These are phyloP conservation scores for Lentinula raphanica DNA, from an alignment of 768 basidiomycete genomes.

Conservation along the genomic window DNA sequence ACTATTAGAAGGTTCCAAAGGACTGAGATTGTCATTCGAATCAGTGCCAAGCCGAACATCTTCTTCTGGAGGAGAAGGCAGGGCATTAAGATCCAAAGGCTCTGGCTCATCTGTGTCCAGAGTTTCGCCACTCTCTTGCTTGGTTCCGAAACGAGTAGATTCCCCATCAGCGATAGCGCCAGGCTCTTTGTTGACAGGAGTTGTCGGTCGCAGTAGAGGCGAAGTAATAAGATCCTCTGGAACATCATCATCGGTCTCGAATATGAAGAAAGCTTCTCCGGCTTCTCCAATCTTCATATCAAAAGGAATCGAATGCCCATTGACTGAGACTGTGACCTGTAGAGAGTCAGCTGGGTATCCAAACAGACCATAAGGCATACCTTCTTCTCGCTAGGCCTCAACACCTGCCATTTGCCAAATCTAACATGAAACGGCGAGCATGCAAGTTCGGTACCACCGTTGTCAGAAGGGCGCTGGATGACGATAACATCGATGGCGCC, in stretches of 20 bases:
- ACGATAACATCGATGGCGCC: slow-evolving; percentile 99
- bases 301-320: slow-evolving; percentile 83
- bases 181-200: slow-evolving; percentile 22
- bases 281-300: slow-evolving; percentile 99
- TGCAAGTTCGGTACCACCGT: slow-evolving; percentile 63
- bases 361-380: slow-evolving; percentile 28
- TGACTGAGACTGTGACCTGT: slow-evolving; percentile 86
- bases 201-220: slow-evolving; percentile 74
- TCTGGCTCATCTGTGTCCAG: slow-evolving; percentile 56
- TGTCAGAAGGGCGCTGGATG: slow-evolving; percentile 64
- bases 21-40: background rate
- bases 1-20: background rate
- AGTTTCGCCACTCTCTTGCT: slow-evolving; percentile 20
- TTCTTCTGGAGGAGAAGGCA: slow-evolving; percentile 17
- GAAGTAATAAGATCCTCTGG: slow-evolving; percentile 92
- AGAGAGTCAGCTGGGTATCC: background rate
- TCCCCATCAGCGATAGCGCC: slow-evolving; percentile 21
- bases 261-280: slow-evolving; percentile 97
- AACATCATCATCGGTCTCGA: slow-evolving; percentile 93
- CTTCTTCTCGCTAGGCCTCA: slow-evolving; percentile 91
- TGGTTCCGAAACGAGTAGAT: slow-evolving; percentile 38
- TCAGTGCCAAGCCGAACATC: background rate
- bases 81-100: slow-evolving; percentile 77
- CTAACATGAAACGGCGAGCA: slow-evolving; percentile 97
- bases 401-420: slow-evolving; percentile 95